A percentile compares a stretch with the other conserved stretches of the same genome.
These are phyloP conservation scores for Emericellopsis cladophorae DNA, from an alignment of 2,329 filamentous ascomycete genomes.

Conservation along the genomic window DNA sequence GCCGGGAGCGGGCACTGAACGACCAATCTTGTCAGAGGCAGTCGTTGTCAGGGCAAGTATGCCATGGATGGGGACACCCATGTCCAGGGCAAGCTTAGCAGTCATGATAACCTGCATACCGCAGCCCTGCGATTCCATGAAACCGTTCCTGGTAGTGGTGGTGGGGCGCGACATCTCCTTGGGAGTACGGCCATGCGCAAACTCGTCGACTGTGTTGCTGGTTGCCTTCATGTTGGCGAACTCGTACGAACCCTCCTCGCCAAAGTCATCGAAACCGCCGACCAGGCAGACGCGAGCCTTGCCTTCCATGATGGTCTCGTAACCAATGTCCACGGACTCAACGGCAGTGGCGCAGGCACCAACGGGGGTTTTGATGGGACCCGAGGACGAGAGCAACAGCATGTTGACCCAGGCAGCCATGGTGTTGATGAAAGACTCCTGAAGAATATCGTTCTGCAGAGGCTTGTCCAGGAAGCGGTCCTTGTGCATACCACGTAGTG, in stretches of 20 bases:
- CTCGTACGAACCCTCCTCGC: slow-evolving; percentile 97
- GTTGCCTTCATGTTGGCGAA: slow-evolving; percentile 99
- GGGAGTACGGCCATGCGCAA: slow-evolving; percentile 87
- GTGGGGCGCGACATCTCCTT: slow-evolving; percentile 96
- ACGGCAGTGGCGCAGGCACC: slow-evolving; percentile 96
- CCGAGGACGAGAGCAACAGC: slow-evolving; percentile 91
- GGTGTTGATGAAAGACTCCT: slow-evolving; percentile 99
- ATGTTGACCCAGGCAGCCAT: slow-evolving; percentile 99
- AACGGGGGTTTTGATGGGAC: slow-evolving; percentile 96
- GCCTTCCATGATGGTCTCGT: slow-evolving; percentile 96
- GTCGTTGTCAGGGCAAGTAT: slow-evolving; percentile 87
- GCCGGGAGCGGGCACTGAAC: slow-evolving; percentile 89
- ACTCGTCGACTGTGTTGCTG: slow-evolving; percentile 93
- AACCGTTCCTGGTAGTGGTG: slow-evolving; percentile 91
- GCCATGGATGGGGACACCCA: slow-evolving; percentile 97
- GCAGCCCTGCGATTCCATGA: slow-evolving; percentile 98
- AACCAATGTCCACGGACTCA: slow-evolving; percentile 94
- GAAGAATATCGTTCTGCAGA: slow-evolving; percentile 95
- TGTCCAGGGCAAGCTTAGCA: slow-evolving; percentile 86
- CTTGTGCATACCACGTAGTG: slow-evolving; percentile 95
- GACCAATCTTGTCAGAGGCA: slow-evolving; percentile 97
- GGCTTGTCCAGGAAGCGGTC: slow-evolving; percentile 95
- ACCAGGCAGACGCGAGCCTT: slow-evolving; percentile 97
- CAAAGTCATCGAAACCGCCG: slow-evolving; percentile 98
- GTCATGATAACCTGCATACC: slow-evolving; percentile 99